Conservation (phyloP, 495 filamentous ascomycete species). For the Xylaria longipes region DNA sequence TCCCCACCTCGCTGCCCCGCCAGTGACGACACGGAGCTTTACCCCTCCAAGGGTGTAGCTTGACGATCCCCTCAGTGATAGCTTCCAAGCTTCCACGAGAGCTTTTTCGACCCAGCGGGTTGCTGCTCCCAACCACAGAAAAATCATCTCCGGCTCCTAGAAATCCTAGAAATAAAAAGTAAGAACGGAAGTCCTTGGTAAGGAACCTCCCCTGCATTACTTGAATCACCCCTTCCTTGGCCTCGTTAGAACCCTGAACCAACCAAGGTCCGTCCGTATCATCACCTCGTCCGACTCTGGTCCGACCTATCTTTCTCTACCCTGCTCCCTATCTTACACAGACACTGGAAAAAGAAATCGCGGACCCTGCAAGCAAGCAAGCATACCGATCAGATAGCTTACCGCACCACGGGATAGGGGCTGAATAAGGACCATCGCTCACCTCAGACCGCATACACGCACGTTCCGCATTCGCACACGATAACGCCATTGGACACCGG, state of each 20-base stretch:
- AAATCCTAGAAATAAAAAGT: not conserved
- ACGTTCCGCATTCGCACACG: constrained; percentile 4
- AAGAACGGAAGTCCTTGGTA: constrained; percentile 1
- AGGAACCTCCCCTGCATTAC: not conserved
- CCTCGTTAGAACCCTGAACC: not conserved
- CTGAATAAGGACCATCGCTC: constrained; percentile 12
- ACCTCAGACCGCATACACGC: not conserved
- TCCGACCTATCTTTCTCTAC: not conserved
- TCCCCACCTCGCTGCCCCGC: constrained; percentile 17
- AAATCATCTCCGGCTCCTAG: not conserved
- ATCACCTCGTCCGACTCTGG: not conserved
- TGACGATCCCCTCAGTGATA: constrained; percentile 17
- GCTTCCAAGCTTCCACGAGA: constrained; percentile 1
- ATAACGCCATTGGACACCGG: constrained; percentile 20
- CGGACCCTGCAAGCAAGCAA: constrained; percentile 16
- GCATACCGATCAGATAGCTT: constrained; percentile 16
- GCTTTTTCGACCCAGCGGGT: not conserved
- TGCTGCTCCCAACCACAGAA: not conserved
- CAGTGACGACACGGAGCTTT: constrained; percentile 22
- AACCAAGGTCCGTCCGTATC: not conserved
- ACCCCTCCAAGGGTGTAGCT: constrained; percentile 20
- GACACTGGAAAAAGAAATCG: not conserved
- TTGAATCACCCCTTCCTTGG: not conserved
- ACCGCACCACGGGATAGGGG: constrained; percentile 8
- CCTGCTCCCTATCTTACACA: not conserved